Conservation (phyloP, 2,329 filamentous ascomycete genomes). For the Calonectria pseudoreteaudii region DNA sequence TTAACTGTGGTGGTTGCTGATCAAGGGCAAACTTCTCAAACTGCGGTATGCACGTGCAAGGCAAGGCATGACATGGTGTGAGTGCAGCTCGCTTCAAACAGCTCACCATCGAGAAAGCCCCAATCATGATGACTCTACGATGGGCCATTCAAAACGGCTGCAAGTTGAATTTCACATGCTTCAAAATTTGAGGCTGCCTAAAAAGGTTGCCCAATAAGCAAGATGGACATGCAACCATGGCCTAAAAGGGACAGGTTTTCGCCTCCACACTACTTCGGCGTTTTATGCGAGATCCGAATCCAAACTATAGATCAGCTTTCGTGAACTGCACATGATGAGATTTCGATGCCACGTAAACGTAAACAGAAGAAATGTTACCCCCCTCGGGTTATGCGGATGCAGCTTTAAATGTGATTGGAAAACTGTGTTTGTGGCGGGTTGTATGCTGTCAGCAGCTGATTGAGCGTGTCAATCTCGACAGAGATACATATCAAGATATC, state of each 20-base stretch:
- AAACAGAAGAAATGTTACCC: background rate
- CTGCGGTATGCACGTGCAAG: constrained; percentile 1
- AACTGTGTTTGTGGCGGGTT: background rate
- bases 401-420: background rate
- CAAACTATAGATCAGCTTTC: background rate
- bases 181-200: background rate
- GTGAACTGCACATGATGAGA: background rate
- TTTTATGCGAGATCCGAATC: background rate
- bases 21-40: background rate
- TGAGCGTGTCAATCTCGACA: background rate
- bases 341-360: background rate
- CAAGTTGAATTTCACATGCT: background rate
- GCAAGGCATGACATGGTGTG: constrained; percentile 7
- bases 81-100: background rate
- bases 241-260: background rate
- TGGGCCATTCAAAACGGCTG: background rate
- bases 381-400: background rate
- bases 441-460: background rate
- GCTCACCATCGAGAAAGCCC: background rate
- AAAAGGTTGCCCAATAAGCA: background rate
- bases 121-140: background rate
- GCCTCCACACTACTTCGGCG: background rate
- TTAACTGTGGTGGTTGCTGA: background rate
- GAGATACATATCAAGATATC: background rate
- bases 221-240: background rate